Evolutionary conservation across 2,329 filamentous ascomycete genomes (phyloP), one percentile per base, ranked within the genome.

Genomic region (Exophiala aquamarina): DNA sequence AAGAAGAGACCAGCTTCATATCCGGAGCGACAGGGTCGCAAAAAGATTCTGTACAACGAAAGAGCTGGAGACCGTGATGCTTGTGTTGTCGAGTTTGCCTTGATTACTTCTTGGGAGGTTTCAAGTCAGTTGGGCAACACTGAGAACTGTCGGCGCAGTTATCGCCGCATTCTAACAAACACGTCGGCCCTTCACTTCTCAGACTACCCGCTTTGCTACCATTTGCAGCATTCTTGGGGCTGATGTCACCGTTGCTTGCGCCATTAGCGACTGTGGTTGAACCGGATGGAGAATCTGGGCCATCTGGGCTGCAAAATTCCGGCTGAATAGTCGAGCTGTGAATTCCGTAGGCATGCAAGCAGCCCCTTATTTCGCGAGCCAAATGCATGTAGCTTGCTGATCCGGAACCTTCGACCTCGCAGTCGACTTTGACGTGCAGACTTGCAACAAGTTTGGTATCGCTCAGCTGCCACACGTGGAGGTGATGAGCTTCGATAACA

Each of bases 311-410:
- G 14, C 17, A 58, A 38, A 75, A 98, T 67, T 98, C 93, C 4
- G 93, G 93, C 69, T 98, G 93, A 59, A 98, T 97, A 10, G 93
- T 98, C 28, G 90, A 92, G 29, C 88, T 94, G 72, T 98, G 93
- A 56, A 98, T 97, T 46, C 93, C 92, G 60, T 95, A 96, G 28
- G 83, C 91, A 67, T 98, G 93, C 3, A 98, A 82, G 62, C 93
- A 98, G 62, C 84, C 84, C 38, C 91, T 81, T 14, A 94, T 87
- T 47, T 86, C 83, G 49, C 82, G 83, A 15, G 92, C 89, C 31
- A 98, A 79, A 55, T 84, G 79, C 92, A 98, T 98, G 71, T 97
- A 98, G 61, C 85, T 83, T 44, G 79, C 78, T 0, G 78, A 81
- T 33, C 86, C 86, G 58, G 90, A 82, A 39, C 87, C 87, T 63